Percentiles rank a stretch among this genome's conserved stretches.
phyloP scores from a whole-genome alignment of 495 filamentous ascomycete species.

The Aspergillus heteromorphus region DNA sequence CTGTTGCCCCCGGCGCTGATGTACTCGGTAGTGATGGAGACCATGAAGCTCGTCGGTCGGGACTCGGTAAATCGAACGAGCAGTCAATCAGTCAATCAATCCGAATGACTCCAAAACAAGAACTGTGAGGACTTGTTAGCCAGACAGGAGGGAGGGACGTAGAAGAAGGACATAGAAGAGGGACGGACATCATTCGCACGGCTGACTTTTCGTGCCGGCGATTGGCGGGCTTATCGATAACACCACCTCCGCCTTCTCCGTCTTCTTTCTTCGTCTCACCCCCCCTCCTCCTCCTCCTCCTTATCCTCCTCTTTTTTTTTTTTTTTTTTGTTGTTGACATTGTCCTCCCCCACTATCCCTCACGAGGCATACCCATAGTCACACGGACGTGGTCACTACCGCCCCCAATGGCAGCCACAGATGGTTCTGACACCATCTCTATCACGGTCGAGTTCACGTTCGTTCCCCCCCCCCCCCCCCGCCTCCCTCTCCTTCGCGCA shows the following conservation, averaged over 20 bases:
- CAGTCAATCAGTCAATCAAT: background rate
- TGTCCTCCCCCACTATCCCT: no score
- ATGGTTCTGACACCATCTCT: constrained; percentile 27
- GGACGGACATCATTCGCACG: background rate
- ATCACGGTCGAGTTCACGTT: constrained; percentile 76
- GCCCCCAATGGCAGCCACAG: constrained; percentile 5
- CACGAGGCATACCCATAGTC: background rate
- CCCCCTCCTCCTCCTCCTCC: background rate
- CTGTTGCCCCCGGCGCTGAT: constrained; percentile 86
- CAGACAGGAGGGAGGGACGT: no score
- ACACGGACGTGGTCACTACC: constrained; percentile 8
- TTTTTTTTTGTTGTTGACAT: no score
- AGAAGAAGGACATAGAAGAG: background rate
- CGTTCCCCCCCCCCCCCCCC: no score
- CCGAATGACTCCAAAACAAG: background rate
- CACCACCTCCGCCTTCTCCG: constrained; percentile 7
- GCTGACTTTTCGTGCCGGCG: constrained; percentile 23
- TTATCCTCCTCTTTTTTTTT: no score
- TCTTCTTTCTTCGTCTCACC: background rate
- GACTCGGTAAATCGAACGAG: background rate
- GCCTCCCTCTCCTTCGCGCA: background rate
- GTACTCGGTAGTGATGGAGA: constrained; percentile 50
- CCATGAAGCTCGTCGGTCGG: constrained; percentile 27
- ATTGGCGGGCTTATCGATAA: constrained; percentile 45
- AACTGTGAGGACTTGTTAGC: background rate